Conservation (phyloP, 1,139 yeast genomes). For the Candida tropicalis region DNA sequence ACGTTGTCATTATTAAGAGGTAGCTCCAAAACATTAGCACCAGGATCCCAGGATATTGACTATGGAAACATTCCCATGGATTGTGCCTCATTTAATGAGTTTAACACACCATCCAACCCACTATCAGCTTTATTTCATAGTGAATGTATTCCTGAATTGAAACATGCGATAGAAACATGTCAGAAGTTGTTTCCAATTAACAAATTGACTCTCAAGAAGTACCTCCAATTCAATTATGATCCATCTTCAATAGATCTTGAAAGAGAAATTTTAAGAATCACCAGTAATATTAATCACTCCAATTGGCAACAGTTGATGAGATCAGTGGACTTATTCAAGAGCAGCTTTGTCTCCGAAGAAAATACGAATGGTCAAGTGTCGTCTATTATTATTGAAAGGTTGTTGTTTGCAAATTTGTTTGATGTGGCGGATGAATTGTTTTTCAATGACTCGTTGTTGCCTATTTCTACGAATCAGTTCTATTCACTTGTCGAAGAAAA, state of each 20-base stretch:
- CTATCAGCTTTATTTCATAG: conserved; percentile 25
- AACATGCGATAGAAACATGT: conserved; percentile 38
- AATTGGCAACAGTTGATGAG: conserved; percentile 33
- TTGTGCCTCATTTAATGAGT: conserved; percentile 4
- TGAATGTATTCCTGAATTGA: conserved; percentile 23
- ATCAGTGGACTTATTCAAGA: conserved; percentile 28
- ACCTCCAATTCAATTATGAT: conserved; percentile 31
- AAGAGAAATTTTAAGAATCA: conserved; percentile 30
- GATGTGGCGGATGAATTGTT: conserved; percentile 28
- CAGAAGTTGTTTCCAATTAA: conserved; percentile 45
- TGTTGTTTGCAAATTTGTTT: conserved; percentile 41
- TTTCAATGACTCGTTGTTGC: conserved; percentile 19
- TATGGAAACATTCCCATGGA: not conserved
- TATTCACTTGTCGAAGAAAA: conserved; percentile 31
- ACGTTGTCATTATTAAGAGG: conserved; percentile 21
- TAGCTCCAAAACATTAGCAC: no score
- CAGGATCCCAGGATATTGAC: not conserved
- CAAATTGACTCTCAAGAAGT: conserved; percentile 40
- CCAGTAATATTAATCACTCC: conserved; percentile 33
- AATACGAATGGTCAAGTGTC: conserved; percentile 25
- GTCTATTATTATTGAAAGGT: conserved; percentile 37
- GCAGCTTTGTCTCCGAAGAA: conserved; percentile 25
- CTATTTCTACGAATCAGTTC: conserved; percentile 20
- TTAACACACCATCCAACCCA: conserved; percentile 17
- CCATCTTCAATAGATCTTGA: conserved; percentile 22